These are phyloP conservation scores for Apophysomyces ossiformis DNA, from an alignment of 371 early-diverging fungal genomes.

Conservation along the genomic window DNA sequence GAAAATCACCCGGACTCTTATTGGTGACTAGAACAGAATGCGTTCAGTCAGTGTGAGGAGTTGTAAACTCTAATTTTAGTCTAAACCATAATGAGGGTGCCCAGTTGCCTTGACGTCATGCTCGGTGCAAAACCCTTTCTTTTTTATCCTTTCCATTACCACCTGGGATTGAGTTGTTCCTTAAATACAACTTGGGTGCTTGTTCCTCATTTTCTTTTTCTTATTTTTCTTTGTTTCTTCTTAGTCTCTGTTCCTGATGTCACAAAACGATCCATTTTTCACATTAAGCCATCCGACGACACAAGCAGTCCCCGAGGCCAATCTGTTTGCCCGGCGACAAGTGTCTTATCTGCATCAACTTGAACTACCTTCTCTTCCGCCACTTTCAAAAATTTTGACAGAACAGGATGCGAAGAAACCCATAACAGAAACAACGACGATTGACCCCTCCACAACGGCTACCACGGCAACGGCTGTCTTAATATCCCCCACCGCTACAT, in stretches of 20 bases:
- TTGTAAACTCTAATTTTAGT: not conserved
- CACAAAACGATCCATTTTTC: constrained; percentile 13
- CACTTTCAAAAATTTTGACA: constrained; percentile 5
- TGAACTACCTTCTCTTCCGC: constrained; percentile 5
- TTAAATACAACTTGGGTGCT: not conserved
- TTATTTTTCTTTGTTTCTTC: constrained; percentile 13
- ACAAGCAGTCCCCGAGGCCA: constrained; percentile 11
- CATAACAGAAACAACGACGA: not conserved
- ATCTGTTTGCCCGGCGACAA: constrained; percentile 2
- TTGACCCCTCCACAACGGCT: not conserved
- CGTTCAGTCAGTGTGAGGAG: too few relatives aligned
- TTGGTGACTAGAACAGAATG: too few relatives aligned
- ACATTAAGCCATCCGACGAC: constrained; percentile 2
- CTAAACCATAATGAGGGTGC: not conserved
- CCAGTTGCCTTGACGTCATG: constrained; percentile 12
- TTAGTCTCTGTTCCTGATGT: not conserved
- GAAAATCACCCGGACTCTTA: too few relatives aligned
- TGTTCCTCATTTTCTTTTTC: not conserved
- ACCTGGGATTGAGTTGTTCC: not conserved
- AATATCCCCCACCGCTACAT: not conserved
- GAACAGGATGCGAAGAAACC: constrained; percentile 1
- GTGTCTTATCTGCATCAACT: constrained; percentile 5
- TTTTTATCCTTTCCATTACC: not conserved
- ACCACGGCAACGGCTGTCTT: not conserved
- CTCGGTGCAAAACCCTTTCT: constrained; percentile 6